phyloP scores from a whole-genome alignment of 2,329 filamentous ascomycete species.

The Colletotrichum somersetense region DNA sequence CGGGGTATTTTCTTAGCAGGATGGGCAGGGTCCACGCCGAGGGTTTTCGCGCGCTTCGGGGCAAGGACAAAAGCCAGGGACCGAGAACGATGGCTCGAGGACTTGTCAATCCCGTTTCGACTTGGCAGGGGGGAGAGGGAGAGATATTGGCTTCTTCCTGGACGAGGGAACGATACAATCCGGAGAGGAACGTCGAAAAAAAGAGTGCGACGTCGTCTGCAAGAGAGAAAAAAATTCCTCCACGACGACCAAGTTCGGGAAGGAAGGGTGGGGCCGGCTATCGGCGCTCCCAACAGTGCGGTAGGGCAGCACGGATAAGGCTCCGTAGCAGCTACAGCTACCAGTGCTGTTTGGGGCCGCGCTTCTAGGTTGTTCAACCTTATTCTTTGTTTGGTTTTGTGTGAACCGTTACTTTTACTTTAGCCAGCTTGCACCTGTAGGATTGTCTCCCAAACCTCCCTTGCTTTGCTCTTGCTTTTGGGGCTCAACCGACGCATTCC shows the following conservation, averaged over 20 bases:
- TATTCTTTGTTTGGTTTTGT: conserved; percentile 13
- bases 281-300: conserved; percentile 17
- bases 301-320: conserved; percentile 24
- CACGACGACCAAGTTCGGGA: conserved; percentile 14
- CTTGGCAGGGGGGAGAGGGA: conserved; percentile 3
- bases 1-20: conserved; percentile 31
- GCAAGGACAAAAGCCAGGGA: not conserved
- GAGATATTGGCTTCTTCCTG: conserved; percentile 7
- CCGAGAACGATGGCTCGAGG: not conserved
- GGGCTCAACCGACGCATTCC: conserved; percentile 30
- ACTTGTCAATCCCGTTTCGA: not conserved
- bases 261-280: conserved; percentile 25
- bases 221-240: conserved; percentile 29
- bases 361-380: conserved; percentile 9
- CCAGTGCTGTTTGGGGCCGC: not conserved
- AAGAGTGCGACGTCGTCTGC: conserved; percentile 17
- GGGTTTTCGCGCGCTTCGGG: conserved; percentile 9
- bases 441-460: not conserved
- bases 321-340: conserved; percentile 11
- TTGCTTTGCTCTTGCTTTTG: not conserved
- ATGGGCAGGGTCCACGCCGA: conserved; percentile 29
- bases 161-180: conserved; percentile 29
- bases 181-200: conserved; percentile 15
- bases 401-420: conserved; percentile 8
- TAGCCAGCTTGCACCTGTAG: not conserved